Evolutionary conservation across 176 grass and related monocot genomes (phyloP).

Genomic region (Lolium rigidum): DNA sequence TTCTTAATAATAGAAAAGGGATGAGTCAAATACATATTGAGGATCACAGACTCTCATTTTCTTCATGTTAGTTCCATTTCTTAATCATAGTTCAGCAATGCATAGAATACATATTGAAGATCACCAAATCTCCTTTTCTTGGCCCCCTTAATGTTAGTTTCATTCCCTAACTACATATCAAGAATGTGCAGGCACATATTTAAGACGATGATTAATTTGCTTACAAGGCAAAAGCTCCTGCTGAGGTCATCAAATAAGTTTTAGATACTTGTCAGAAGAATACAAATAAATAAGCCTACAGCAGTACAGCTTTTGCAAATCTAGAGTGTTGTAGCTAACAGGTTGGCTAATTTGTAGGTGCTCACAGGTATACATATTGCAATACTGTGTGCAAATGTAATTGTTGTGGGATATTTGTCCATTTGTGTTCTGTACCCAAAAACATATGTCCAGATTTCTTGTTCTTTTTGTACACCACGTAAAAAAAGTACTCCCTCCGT

Average conservation of each 20-base stretch:
- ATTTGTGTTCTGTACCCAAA: slow-evolving; percentile 15
- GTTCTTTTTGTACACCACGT: not conserved
- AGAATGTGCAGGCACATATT: slow-evolving; percentile 19
- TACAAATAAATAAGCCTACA: slow-evolving; percentile 3
- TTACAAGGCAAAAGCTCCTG: slow-evolving; percentile 4
- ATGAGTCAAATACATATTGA: slow-evolving; percentile 1
- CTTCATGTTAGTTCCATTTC: slow-evolving; percentile 26
- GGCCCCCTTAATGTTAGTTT: slow-evolving; percentile 16
- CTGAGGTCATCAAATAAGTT: slow-evolving; percentile 35
- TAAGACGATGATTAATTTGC: slow-evolving; percentile 14
- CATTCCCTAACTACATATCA: slow-evolving; percentile 27
- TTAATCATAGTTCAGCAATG: slow-evolving; percentile 27
- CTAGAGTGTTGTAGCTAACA: slow-evolving; percentile 2
- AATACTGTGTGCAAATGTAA: not conserved
- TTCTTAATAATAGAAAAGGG: slow-evolving; percentile 12
- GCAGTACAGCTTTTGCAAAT: not conserved
- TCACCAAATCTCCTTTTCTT: slow-evolving; percentile 17
- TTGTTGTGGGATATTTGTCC: not conserved
- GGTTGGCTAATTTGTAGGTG: not conserved
- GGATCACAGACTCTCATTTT: slow-evolving; percentile 1
- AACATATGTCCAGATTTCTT: not conserved
- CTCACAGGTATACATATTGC: not conserved
- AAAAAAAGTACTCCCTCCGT: not conserved
- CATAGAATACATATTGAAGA: slow-evolving; percentile 8
- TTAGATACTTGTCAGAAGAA: not conserved